Conservation (phyloP, 768 basidiomycete genomes). For the Boletus vermiculosoides region DNA sequence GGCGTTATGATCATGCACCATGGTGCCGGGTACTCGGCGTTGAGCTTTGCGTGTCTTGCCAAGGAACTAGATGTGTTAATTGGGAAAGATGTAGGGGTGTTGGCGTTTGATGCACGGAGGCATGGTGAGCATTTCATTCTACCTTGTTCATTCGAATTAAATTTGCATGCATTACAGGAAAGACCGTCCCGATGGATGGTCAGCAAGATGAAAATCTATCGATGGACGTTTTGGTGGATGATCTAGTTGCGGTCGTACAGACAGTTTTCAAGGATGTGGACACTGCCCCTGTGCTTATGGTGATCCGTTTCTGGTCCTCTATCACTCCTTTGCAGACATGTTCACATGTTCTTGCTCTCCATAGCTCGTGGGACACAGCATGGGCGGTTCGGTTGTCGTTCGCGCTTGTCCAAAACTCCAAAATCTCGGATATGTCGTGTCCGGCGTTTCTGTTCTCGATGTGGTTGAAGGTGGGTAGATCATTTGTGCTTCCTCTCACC, state of each 20-base stretch:
- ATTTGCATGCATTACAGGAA: constrained; percentile 14
- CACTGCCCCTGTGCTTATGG: constrained; percentile 70
- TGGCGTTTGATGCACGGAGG: constrained; percentile 79
- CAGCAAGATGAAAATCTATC: constrained; percentile 45
- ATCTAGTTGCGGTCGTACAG: constrained; percentile 69
- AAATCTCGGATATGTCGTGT: constrained; percentile 63
- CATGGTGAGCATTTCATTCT: constrained; percentile 61
- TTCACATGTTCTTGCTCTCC: neutral
- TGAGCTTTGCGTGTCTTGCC: constrained; percentile 91
- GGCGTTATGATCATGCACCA: constrained; percentile 92
- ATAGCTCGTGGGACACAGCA: constrained; percentile 90
- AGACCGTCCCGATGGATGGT: constrained; percentile 23
- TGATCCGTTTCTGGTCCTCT: constrained; percentile 26
- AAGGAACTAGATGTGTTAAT: constrained; percentile 64
- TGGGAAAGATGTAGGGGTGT: constrained; percentile 72
- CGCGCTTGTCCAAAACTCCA: constrained; percentile 67
- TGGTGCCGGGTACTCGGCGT: constrained; percentile 88
- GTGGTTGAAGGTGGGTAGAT: constrained; percentile 77
- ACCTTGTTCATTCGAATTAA: neutral
- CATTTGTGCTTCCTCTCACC: neutral
- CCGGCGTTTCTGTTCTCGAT: constrained; percentile 80
- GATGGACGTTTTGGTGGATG: constrained; percentile 67
- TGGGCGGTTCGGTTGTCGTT: constrained; percentile 91
- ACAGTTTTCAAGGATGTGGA: constrained; percentile 66
- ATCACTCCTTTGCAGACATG: neutral